These are phyloP conservation scores for Plasmopara muralis DNA, from an alignment of 352 stramenopile species.

Conservation along the genomic window DNA sequence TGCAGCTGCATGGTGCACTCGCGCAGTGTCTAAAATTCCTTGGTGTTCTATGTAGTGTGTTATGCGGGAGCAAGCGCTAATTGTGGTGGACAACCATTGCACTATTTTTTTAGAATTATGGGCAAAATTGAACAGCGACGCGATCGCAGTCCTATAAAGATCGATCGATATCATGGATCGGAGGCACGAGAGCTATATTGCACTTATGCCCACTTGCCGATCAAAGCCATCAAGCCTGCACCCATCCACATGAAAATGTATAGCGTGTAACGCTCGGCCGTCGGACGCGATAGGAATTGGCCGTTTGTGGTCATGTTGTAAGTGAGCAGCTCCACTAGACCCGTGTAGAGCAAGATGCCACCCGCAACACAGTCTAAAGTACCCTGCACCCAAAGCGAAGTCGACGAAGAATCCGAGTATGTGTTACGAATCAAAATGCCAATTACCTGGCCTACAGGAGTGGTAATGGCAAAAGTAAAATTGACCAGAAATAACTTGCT, in stretches of 20 bases:
- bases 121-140: too few species aligned
- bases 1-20: too few species aligned
- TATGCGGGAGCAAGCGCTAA: too few species aligned
- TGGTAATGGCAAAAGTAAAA: conserved; percentile 50
- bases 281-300: conserved; percentile 37
- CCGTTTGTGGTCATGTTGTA: conserved; percentile 67
- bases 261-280: conserved; percentile 30
- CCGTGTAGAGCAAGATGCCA: conserved; percentile 66
- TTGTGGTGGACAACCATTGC: too few species aligned
- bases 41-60: too few species aligned
- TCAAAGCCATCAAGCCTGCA: conserved; percentile 50
- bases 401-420: conserved; percentile 42
- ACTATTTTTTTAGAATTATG: too few species aligned
- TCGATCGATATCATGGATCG: too few species aligned
- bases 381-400: conserved; percentile 52
- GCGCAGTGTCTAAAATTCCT: too few species aligned
- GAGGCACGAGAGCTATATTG: background rate
- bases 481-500: conserved; percentile 40
- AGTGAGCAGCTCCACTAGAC: conserved; percentile 56
- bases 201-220: conserved; percentile 59
- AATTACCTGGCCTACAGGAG: conserved; percentile 43
- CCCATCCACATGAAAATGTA: conserved; percentile 50
- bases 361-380: conserved; percentile 58
- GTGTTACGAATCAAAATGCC: conserved; percentile 47
- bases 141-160: too few species aligned